Evolutionary conservation across 148 eudicot genomes (phyloP).

Genomic region (Rhododendron ferrugineum): DNA sequence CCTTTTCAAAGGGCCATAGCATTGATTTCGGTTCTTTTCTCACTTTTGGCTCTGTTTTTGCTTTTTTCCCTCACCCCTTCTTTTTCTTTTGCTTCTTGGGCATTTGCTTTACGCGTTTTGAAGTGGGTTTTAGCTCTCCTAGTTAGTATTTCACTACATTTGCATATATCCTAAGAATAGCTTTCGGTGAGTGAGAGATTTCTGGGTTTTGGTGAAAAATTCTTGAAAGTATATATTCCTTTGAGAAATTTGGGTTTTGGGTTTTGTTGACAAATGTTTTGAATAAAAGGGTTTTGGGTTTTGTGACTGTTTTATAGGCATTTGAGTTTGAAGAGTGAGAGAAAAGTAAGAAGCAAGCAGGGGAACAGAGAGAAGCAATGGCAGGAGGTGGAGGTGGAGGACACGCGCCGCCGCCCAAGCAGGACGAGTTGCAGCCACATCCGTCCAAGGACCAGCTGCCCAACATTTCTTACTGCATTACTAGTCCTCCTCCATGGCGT

Average conservation of each 20-base stretch:
- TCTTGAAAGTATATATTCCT: neutral
- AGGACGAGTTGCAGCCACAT: conserved; percentile 66
- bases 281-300: neutral
- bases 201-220: conserved; percentile 1
- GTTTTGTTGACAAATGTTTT: neutral
- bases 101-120: neutral
- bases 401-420: conserved; percentile 71
- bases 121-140: neutral
- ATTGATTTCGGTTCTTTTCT: neutral
- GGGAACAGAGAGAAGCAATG: conserved; percentile 21
- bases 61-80: neutral
- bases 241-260: conserved; percentile 12
- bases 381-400: conserved; percentile 48
- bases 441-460: conserved; percentile 83
- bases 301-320: conserved; percentile 6
- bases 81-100: neutral
- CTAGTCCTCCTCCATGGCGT: conserved; percentile 98
- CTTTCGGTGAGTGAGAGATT: conserved; percentile 3
- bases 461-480: conserved; percentile 69
- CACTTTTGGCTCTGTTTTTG: neutral
- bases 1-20: neutral
- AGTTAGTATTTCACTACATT: neutral
- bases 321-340: conserved; percentile 1
- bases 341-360: conserved; percentile 10
- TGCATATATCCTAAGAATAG: too few relatives aligned